Evolutionary conservation across 2,329 filamentous ascomycete genomes (phyloP), one percentile per base, ranked within the genome.

Genomic region (Fusarium penzigii): DNA sequence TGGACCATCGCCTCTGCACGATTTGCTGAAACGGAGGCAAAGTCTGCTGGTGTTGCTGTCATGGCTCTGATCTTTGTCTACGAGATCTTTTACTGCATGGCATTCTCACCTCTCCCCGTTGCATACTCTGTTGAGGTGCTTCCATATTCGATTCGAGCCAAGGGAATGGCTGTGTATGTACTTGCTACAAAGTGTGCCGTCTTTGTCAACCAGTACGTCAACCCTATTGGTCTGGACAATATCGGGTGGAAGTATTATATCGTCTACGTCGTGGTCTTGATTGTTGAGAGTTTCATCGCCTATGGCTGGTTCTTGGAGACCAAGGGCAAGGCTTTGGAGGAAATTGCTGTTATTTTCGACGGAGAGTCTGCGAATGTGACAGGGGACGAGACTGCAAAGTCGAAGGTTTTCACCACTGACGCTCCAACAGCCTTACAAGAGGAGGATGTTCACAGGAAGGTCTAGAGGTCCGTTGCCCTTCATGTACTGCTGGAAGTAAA

Each of bases 161-260:
- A 79, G 52, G 80, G 81, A 57, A 75, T 82, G 60, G 64, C 61
- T 0, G 59, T 60, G 0, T 68, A 66, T 3, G 62, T 68, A 2
- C 62, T 68, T 12, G 47, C 63, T 0, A 67, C 65, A 5, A 68
- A 68, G n/a, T 52, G 43, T 3, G 65, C 62, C 14, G 64, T 69
- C 0, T 68, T 70, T 38, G 60, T 68, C 4, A 68, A 70, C 39
- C 63, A 70, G 38, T 68, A 63, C 4, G 79, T 85, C 14, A 78
- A 78, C 29, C 82, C 82, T 0, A 77, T 79, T 47, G 82, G 76
- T 0, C 64, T 85, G 0, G 74, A 72, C 0, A 63, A 73, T 2
- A 75, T 83, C 25, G 71, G 72, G 0, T 84, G 79, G 73, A 77
- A 72, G 58, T 84, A 79, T 55, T 85, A 84, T 67, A 79, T 84